These are phyloP conservation scores for Aspergillus hiratsukae DNA, from an alignment of 2,329 filamentous ascomycete genomes.

Conservation along the genomic window DNA sequence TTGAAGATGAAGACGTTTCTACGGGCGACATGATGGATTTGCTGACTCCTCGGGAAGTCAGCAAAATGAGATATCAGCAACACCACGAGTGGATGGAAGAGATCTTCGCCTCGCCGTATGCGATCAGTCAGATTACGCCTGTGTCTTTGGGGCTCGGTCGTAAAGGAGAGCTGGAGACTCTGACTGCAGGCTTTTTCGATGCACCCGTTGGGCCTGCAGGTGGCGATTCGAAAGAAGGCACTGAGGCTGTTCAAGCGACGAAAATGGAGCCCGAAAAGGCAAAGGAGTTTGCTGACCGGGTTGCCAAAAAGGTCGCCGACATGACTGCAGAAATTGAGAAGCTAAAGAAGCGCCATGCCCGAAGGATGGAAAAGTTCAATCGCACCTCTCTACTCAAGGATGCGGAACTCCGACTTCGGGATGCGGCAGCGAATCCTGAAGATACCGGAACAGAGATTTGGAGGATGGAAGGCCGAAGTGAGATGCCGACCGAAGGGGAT, in stretches of 20 bases:
- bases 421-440: conserved; percentile 53
- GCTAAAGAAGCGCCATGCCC: conserved; percentile 74
- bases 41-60: conserved; percentile 84
- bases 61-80: conserved; percentile 78
- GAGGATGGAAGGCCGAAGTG: conserved; percentile 55
- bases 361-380: conserved; percentile 69
- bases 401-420: conserved; percentile 72
- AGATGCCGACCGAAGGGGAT: conserved; percentile 31
- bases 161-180: conserved; percentile 71
- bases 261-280: conserved; percentile 71
- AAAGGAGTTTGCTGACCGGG: conserved; percentile 77
- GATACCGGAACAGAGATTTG: conserved; percentile 58
- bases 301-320: conserved; percentile 65
- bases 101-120: conserved; percentile 84
- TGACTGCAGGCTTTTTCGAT: conserved; percentile 84
- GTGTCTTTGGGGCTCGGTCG: conserved; percentile 82
- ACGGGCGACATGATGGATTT: conserved; percentile 87
- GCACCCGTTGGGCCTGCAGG: conserved; percentile 40
- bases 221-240: conserved; percentile 27
- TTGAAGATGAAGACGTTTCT: conserved; percentile 85
- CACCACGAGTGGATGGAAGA: conserved; percentile 99
- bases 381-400: conserved; percentile 64
- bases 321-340: conserved; percentile 78
- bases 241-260: conserved; percentile 43
- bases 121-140: conserved; percentile 77